Evolutionary conservation across 495 filamentous ascomycete species (phyloP).

Genomic region (Aspergillus asperescens): DNA sequence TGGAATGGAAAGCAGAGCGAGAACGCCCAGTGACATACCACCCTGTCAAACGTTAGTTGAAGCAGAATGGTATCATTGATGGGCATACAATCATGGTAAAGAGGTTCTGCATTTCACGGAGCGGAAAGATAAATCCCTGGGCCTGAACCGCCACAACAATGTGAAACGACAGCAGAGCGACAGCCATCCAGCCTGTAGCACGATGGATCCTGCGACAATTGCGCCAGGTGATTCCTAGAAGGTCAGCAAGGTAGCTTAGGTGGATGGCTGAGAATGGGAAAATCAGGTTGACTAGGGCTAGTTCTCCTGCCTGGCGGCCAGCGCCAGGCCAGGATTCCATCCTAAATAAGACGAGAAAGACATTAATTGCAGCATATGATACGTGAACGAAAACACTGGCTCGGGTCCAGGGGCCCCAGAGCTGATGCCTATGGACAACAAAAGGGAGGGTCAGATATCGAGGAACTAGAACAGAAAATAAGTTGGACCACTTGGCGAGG

Average conservation of each 20-base stretch:
- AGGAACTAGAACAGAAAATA: constrained; percentile 9
- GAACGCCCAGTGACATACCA: constrained; percentile 11
- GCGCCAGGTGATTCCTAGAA: constrained; percentile 20
- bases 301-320: constrained; percentile 19
- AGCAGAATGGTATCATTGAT: neutral
- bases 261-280: constrained; percentile 21
- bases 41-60: constrained; percentile 14
- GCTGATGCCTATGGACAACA: constrained; percentile 14
- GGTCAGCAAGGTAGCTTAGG: constrained; percentile 24
- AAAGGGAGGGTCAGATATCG: constrained; percentile 17
- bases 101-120: constrained; percentile 11
- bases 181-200: constrained; percentile 19
- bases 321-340: constrained; percentile 5
- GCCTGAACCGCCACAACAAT: too few species aligned
- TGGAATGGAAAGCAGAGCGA: constrained; percentile 21
- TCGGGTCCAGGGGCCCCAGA: constrained; percentile 21
- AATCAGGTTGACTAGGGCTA: constrained; percentile 20
- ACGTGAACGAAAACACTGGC: constrained; percentile 15
- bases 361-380: constrained; percentile 16
- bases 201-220: constrained; percentile 22
- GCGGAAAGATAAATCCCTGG: constrained; percentile 12
- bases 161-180: constrained; percentile 11
- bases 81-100: constrained; percentile 17
- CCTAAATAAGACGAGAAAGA: constrained; percentile 19
- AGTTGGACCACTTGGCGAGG: neutral